Base-by-base conservation (phyloP, 2,329 filamentous ascomycete species). In the Colletotrichum graminicola region DNA sequence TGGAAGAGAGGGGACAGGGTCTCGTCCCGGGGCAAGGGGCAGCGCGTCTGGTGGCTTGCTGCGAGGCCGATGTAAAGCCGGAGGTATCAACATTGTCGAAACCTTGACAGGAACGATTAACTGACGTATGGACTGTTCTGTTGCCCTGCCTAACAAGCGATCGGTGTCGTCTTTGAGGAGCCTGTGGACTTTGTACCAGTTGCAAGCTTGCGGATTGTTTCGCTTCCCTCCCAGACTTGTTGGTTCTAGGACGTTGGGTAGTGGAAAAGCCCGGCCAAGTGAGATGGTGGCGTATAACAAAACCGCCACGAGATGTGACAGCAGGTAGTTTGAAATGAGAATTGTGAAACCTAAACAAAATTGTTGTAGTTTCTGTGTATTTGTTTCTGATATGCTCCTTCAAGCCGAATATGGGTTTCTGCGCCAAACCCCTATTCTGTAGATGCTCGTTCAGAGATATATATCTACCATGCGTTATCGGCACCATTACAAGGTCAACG, bases 31-130 rank as follows among this genome's bases (percentile, higher is more conserved):
- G 43, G 65, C 1, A 60, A 68, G 39, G 68, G 45, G 14, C 68
- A 71, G 45, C 54, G 59, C 14, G 68, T 71, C 12, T 71, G 68
- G 68, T 71, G 68, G 68, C 52, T 71, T 7, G 68, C 68, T n/a
- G 68, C 68, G 47, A 68, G 49, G 39, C 68, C 68, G 5, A 26
- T 71, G 12, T 71, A 12, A 71, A 39, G 5, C 8, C 11, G 16
- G 26, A 14, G 45, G 14, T 3, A 26, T 21, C 18, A 16, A 14
- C 43, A 1, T n/a, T 26, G 7, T 34, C n/a, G 32, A 18, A 10
- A 14, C 21, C 21, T 23, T 1, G 57, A 36, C 12, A 2, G 5
- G 47, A 41, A 41, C 18, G 36, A 12, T 18, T 8, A 8, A n/a
- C 3, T 23, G 10, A 26, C 18, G 10, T 14, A 32, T 16, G 26